These are phyloP conservation scores for Neostapfia colusana DNA, from an alignment of 176 grass and related monocot genomes.

Conservation along the genomic window DNA sequence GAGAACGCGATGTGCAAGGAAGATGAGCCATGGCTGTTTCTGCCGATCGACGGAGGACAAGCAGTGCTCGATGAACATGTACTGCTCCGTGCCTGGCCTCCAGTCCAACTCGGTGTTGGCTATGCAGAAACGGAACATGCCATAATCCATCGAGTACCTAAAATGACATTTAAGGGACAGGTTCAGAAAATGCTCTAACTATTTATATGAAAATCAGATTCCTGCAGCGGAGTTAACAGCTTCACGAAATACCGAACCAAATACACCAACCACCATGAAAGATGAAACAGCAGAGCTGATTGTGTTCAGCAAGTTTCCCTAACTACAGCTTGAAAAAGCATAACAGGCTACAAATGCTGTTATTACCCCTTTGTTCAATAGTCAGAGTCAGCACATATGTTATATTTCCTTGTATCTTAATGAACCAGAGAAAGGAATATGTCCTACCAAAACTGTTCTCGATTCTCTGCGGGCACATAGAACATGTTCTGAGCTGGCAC, in stretches of 20 bases:
- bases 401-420: background rate
- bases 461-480: constrained; percentile 84
- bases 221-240: background rate
- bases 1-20: constrained; percentile 79
- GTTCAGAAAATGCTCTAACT: background rate
- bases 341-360: background rate
- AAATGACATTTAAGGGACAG: background rate
- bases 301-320: too few relatives aligned
- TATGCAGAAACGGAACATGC: constrained; percentile 84
- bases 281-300: background rate
- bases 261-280: background rate
- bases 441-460: constrained; percentile 75
- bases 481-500: constrained; percentile 90
- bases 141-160: constrained; percentile 76
- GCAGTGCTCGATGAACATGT: constrained; percentile 83
- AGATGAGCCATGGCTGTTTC: constrained; percentile 97
- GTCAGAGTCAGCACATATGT: background rate
- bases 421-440: background rate
- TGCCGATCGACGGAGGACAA: constrained; percentile 72
- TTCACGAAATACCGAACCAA: background rate
- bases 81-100: constrained; percentile 79
- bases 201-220: background rate
- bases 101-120: constrained; percentile 77
- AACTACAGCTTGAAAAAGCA: background rate
- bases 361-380: background rate